Evolutionary conservation across 345 rosid genomes (phyloP).

Genomic region (Citrus trifoliata): DNA sequence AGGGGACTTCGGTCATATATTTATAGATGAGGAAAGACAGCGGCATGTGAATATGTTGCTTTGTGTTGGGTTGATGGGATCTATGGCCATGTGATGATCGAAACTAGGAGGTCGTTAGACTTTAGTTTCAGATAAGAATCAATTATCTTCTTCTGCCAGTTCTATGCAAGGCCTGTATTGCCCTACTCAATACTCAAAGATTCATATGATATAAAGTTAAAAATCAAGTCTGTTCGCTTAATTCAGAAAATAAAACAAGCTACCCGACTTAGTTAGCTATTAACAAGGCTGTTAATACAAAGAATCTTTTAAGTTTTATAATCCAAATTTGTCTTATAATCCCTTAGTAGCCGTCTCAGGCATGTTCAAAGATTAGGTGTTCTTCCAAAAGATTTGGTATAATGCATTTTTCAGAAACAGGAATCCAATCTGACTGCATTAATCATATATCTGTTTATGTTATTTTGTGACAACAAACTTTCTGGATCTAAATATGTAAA

Average conservation of each 20-base stretch:
- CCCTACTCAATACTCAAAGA: background rate
- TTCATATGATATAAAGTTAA: background rate
- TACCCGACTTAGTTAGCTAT: too few relatives aligned
- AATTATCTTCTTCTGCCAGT: background rate
- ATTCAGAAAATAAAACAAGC: background rate
- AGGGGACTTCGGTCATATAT: background rate
- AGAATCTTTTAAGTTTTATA: background rate
- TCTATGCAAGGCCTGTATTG: background rate
- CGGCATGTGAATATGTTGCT: background rate
- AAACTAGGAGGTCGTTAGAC: background rate
- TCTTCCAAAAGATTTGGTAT: too few relatives aligned
- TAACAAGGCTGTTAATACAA: background rate
- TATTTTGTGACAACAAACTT: too few relatives aligned
- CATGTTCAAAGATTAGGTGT: too few relatives aligned
- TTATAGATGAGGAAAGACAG: background rate
- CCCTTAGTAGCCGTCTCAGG: too few relatives aligned
- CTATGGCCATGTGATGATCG: background rate
- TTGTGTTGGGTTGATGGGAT: background rate
- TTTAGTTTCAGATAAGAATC: background rate
- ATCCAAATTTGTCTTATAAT: background rate
- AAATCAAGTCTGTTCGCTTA: background rate
- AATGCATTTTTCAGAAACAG: too few relatives aligned
- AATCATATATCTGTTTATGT: too few relatives aligned
- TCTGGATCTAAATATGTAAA: too few relatives aligned
- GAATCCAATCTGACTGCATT: too few relatives aligned